phyloP scores from a whole-genome alignment of 345 rosid species.

The Reutealis trisperma region DNA sequence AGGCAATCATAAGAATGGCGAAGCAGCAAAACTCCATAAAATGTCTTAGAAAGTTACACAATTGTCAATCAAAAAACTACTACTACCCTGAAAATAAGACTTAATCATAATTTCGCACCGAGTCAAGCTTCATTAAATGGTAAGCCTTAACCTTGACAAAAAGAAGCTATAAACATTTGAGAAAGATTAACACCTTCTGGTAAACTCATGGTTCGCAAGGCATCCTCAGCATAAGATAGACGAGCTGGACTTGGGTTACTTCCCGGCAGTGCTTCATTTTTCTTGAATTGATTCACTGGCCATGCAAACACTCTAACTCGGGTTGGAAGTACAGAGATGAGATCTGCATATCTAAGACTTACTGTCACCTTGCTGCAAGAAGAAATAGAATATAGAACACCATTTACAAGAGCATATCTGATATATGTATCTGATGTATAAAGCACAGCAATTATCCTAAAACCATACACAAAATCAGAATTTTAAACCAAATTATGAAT shows the following conservation, averaged over 20 bases:
- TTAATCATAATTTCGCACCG: too few species aligned
- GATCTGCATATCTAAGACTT: constrained; percentile 81
- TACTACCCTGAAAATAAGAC: too few species aligned
- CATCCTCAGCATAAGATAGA: constrained; percentile 86
- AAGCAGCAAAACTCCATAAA: neutral
- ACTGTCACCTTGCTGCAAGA: constrained; percentile 76
- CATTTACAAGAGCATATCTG: neutral
- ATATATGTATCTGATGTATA: neutral
- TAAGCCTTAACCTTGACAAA: neutral
- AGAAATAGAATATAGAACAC: constrained; percentile 13
- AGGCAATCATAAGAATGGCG: neutral
- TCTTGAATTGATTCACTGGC: constrained; percentile 65
- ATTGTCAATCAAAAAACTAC: neutral
- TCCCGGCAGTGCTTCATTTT: constrained; percentile 40
- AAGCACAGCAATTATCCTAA: neutral
- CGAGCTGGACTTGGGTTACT: constrained; percentile 54
- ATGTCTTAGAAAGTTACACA: neutral
- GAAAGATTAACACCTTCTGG: constrained; percentile 66
- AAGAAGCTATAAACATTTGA: neutral
- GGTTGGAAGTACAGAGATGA: constrained; percentile 70
- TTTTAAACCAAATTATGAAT: neutral
- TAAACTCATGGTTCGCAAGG: constrained; percentile 71
- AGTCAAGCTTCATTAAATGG: neutral
- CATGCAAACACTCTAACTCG: constrained; percentile 77
- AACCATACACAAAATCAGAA: neutral